Conservation (phyloP, 768 basidiomycete species). For the Lactarius tabidus region DNA sequence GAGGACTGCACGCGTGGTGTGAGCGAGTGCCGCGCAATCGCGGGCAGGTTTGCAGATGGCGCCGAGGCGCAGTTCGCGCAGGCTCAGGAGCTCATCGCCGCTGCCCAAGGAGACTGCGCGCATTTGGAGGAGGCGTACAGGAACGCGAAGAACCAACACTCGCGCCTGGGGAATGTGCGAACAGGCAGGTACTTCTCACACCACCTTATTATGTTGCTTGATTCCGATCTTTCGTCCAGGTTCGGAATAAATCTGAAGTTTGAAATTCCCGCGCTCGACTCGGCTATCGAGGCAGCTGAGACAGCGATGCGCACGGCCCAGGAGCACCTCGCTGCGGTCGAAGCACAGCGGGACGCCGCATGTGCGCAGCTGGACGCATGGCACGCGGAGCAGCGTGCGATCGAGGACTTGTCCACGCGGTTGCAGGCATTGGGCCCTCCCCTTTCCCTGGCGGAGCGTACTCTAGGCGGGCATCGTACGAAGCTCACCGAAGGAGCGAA, state of each 20-base stretch:
- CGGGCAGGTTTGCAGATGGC: not conserved
- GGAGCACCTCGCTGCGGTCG: not conserved
- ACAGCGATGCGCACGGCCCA: not conserved
- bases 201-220: not conserved
- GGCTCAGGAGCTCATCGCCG: not conserved
- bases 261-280: not conserved
- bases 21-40: not conserved
- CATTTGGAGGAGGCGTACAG: not conserved
- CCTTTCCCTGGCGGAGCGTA: not conserved
- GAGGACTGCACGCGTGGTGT: not conserved
- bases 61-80: not conserved
- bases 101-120: not conserved
- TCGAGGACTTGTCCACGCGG: not conserved
- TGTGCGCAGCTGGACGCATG: not conserved
- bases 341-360: not conserved
- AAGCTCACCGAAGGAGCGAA: not conserved
- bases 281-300: not conserved
- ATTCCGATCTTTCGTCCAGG: not conserved
- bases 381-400: not conserved
- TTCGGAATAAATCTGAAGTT: not conserved
- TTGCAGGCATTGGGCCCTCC: not conserved
- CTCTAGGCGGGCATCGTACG: not conserved
- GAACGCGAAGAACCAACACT: not conserved
- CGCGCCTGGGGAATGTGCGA: not conserved
- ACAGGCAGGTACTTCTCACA: not conserved